Evolutionary conservation across 2,329 filamentous ascomycete genomes (phyloP).

Genomic region (Colletotrichum salicis): DNA sequence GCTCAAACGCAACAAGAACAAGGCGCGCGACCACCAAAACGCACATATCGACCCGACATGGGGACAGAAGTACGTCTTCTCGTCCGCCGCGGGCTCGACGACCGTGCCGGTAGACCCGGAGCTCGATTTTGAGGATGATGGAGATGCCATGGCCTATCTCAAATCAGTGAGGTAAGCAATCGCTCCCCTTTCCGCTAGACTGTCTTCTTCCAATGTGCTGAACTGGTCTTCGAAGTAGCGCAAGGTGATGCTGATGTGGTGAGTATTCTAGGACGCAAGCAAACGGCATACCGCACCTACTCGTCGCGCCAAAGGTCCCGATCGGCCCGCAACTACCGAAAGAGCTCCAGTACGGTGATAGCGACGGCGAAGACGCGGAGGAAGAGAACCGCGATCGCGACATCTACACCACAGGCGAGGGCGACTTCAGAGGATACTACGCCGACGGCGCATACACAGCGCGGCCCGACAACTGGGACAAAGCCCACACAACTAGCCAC

Average conservation of each 20-base stretch:
- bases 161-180: slow-evolving; percentile 74
- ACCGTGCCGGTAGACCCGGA: slow-evolving; percentile 63
- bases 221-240: slow-evolving; percentile 34
- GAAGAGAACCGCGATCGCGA: slow-evolving; percentile 50
- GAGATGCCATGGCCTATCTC: slow-evolving; percentile 76
- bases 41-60: slow-evolving; percentile 70
- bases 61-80: slow-evolving; percentile 79
- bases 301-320: slow-evolving; percentile 69
- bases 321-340: slow-evolving; percentile 62
- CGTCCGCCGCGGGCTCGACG: slow-evolving; percentile 64
- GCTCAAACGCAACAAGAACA: slow-evolving; percentile 41
- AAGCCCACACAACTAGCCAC: slow-evolving; percentile 42
- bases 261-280: slow-evolving; percentile 76
- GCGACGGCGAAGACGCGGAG: slow-evolving; percentile 42
- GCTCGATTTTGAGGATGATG: slow-evolving; percentile 73
- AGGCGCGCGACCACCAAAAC: slow-evolving; percentile 53
- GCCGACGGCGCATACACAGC: slow-evolving; percentile 83
- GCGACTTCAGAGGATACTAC: slow-evolving; percentile 73
- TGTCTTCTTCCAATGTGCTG: slow-evolving; percentile 40
- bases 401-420: slow-evolving; percentile 60
- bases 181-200: background rate
- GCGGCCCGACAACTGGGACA: slow-evolving; percentile 53
- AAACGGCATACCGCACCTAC: slow-evolving; percentile 75
- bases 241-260: slow-evolving; percentile 60
- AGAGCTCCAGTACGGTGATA: slow-evolving; percentile 47